These are phyloP conservation scores for Lodderomyces metapsilosis DNA, from an alignment of 1,139 yeast genomes.

Conservation along the genomic window DNA sequence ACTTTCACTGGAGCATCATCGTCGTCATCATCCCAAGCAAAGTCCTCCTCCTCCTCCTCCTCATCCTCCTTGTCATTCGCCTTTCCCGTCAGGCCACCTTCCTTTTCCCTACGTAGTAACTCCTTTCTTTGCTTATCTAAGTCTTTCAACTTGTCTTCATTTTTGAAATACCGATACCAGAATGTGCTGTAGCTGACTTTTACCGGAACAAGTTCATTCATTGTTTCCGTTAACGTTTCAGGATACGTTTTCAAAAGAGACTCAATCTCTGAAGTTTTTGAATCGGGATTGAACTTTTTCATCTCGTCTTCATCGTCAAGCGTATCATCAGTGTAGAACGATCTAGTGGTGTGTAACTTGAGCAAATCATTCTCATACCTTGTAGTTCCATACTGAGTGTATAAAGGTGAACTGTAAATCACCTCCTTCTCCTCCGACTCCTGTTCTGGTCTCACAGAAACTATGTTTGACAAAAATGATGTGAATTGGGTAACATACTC, in stretches of 20 bases:
- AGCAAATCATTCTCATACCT: conserved; percentile 42
- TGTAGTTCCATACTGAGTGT: conserved; percentile 38
- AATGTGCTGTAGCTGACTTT: conserved; percentile 58
- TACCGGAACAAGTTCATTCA: conserved; percentile 68
- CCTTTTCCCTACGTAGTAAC: conserved; percentile 41
- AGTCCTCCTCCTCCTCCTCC: conserved; percentile 48
- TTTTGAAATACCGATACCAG: conserved; percentile 73
- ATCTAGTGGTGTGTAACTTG: conserved; percentile 36
- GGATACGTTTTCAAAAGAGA: conserved; percentile 48
- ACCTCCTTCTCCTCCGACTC: conserved; percentile 19
- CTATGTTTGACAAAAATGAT: conserved; percentile 54
- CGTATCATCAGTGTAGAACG: conserved; percentile 10
- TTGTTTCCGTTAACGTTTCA: conserved; percentile 50
- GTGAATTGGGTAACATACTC: conserved; percentile 58
- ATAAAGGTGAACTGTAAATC: conserved; percentile 20
- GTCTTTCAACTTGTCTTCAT: conserved; percentile 53
- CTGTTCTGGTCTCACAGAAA: conserved; percentile 29
- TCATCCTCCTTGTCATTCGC: conserved; percentile 8
- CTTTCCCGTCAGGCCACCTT: conserved; percentile 20
- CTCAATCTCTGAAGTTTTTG: conserved; percentile 53
- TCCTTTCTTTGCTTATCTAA: conserved; percentile 69
- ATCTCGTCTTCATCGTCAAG: conserved; percentile 18
- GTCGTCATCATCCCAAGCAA: conserved; percentile 62
- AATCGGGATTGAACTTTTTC: conserved; percentile 42
- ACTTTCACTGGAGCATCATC: conserved; percentile 37